Base-by-base conservation (phyloP, 345 rosid species). In the Erucastrum elatum region DNA sequence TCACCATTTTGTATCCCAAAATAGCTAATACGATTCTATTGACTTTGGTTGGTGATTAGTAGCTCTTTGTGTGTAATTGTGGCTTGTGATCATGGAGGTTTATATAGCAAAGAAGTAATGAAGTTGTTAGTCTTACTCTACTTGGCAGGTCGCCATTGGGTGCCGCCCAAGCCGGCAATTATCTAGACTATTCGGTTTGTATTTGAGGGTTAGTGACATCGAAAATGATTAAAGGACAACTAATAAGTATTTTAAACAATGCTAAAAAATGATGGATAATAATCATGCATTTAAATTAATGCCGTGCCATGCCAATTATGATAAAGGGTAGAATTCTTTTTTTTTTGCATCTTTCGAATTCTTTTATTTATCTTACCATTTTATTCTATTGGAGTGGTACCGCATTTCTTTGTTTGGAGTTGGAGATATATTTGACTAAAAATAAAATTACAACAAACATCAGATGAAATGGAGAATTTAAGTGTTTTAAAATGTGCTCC, bases 1-100 rank as follows among this genome's bases (percentile, higher is more conserved):
- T 92, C 84, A 86, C 96, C 98, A 91, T 94, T 71, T 80, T 27
- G 35, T 21, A 60, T 8, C 8, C 0, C 5, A 12, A 53, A 11
- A 21, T 55, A 53, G 21, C 5, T 29, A 64, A 34, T 60, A 6
- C 4, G 66, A 33, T 4, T 59, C 8, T 49, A 8, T 58, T 55
- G 17, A 60, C 16, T 79, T 56, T 41, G 62, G 62, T 59, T 37
- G 29, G 1, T 66, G 49, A 15, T 21, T 44, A 60, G 5, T 12
- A 68, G 27, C 44, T 68, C n/a, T 56, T 58, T 71, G 0, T 71
- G 30, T 34, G 27, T 34, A 4, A n/a, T 64, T 64, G 46, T 34
- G 68, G 68, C 27, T 33, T 64, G 25, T 64, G 46, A 13, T 46
- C 53, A 8, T 37, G 8, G 49, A 46, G 53, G 49, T 64, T 64